phyloP scores from a whole-genome alignment of 2,329 filamentous ascomycete genomes.

The Saccharata proteae region DNA sequence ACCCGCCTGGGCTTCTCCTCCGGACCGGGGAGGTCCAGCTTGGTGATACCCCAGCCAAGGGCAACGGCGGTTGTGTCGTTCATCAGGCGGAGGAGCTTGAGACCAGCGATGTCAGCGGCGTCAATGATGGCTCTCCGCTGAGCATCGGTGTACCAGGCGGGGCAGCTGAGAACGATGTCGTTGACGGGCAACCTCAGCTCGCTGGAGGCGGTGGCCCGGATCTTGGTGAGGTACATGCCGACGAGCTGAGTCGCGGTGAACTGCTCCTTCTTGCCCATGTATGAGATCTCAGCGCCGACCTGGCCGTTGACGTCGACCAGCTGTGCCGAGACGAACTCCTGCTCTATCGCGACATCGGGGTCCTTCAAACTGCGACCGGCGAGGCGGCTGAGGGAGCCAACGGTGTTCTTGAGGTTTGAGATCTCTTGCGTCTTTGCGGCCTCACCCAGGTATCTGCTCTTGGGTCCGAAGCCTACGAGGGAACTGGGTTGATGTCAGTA shows the following conservation, averaged over 20 bases:
- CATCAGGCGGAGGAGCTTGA: conserved; percentile 87
- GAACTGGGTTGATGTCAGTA: conserved; percentile 45
- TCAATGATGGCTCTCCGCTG: conserved; percentile 85
- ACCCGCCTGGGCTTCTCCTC: conserved; percentile 91
- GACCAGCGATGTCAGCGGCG: conserved; percentile 81
- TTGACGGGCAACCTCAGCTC: conserved; percentile 87
- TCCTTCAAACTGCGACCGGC: conserved; percentile 77
- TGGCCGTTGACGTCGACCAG: conserved; percentile 87
- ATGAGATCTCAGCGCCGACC: conserved; percentile 86
- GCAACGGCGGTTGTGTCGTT: conserved; percentile 97
- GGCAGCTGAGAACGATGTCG: conserved; percentile 88
- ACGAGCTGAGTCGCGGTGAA: conserved; percentile 91
- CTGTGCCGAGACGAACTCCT: conserved; percentile 75
- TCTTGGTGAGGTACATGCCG: conserved; percentile 91
- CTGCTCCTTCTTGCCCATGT: conserved; percentile 86
- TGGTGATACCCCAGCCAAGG: conserved; percentile 94
- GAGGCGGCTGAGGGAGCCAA: conserved; percentile 83
- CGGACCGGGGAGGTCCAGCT: conserved; percentile 74
- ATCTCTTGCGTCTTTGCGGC: conserved; percentile 97
- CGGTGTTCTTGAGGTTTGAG: conserved; percentile 98
- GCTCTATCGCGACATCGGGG: conserved; percentile 86
- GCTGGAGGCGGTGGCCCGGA: conserved; percentile 73
- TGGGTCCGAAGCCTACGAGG: conserved; percentile 88
- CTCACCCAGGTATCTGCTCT: conserved; percentile 89
- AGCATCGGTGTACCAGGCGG: conserved; percentile 91